phyloP scores from a whole-genome alignment of 768 basidiomycete species.

The Tephrocybe rancida region DNA sequence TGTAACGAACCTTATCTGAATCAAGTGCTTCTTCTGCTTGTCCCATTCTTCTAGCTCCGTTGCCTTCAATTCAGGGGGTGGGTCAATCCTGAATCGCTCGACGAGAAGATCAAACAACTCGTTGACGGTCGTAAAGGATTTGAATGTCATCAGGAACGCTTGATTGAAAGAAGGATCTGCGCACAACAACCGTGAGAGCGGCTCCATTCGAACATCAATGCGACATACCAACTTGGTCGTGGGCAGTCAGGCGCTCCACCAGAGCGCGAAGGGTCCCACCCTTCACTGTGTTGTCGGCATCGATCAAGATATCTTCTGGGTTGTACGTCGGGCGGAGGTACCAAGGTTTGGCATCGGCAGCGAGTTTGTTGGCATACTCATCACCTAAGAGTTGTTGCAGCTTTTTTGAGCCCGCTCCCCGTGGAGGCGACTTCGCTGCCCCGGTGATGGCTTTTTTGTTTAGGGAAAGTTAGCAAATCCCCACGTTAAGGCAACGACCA shows the following conservation, averaged over 20 bases:
- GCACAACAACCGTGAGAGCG: background rate
- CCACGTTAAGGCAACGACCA: too few species aligned
- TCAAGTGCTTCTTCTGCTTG: slow-evolving; percentile 82
- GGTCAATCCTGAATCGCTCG: slow-evolving; percentile 74
- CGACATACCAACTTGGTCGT: slow-evolving; percentile 81
- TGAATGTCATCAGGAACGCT: slow-evolving; percentile 95
- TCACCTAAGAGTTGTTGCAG: slow-evolving; percentile 69
- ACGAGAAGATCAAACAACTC: slow-evolving; percentile 84
- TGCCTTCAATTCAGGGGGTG: slow-evolving; percentile 66
- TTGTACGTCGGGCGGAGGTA: slow-evolving; percentile 84
- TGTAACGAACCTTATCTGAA: slow-evolving; percentile 76
- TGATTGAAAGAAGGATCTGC: slow-evolving; percentile 72
- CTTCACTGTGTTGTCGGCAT: slow-evolving; percentile 80
- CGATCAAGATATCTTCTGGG: slow-evolving; percentile 81
- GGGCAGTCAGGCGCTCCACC: slow-evolving; percentile 88
- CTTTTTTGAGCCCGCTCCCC: slow-evolving; percentile 49
- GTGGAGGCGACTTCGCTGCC: slow-evolving; percentile 30
- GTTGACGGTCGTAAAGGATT: slow-evolving; percentile 86
- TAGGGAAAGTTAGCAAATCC: slow-evolving; percentile 14
- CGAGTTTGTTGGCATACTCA: slow-evolving; percentile 46
- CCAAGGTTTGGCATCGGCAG: slow-evolving; percentile 65
- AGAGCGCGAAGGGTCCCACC: slow-evolving; percentile 87
- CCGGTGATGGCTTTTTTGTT: slow-evolving; percentile 4
- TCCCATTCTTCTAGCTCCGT: slow-evolving; percentile 78
- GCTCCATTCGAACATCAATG: background rate